These are phyloP conservation scores for Triticum turgidum DNA, from an alignment of 176 grass and related monocot genomes.

Conservation along the genomic window DNA sequence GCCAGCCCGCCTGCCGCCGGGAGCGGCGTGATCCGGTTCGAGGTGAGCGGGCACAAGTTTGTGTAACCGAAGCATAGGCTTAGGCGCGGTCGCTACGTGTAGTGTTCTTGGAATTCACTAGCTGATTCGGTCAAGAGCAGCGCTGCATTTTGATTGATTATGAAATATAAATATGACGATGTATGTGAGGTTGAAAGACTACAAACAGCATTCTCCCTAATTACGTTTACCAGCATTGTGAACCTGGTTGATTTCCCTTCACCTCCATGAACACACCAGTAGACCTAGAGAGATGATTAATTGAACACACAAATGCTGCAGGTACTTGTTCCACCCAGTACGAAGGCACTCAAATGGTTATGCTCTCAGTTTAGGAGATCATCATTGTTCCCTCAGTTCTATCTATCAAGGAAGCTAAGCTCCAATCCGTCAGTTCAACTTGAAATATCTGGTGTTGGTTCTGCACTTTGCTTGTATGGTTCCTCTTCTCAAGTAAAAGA, in stretches of 20 bases:
- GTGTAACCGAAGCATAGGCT: not conserved
- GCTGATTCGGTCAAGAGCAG: not conserved
- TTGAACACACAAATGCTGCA: conserved; percentile 34
- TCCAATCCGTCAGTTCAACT: conserved; percentile 38
- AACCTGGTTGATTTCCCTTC: conserved; percentile 5
- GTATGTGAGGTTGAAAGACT: not conserved
- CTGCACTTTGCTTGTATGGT: conserved; percentile 65
- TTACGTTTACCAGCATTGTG: not conserved
- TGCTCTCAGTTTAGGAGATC: conserved; percentile 56
- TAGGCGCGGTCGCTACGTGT: not conserved
- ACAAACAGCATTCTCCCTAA: not conserved
- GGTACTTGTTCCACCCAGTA: conserved; percentile 75
- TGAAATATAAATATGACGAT: not conserved
- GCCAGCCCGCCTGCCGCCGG: conserved; percentile 36
- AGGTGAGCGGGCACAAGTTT: conserved; percentile 19
- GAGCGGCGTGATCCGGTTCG: conserved; percentile 50
- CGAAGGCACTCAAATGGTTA: conserved; percentile 74
- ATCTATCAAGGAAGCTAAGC: conserved; percentile 40
- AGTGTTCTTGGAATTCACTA: not conserved
- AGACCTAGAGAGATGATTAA: conserved; percentile 6
- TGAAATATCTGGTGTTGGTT: conserved; percentile 65
- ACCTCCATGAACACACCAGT: not conserved
- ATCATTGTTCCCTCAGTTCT: conserved; percentile 80
- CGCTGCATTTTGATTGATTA: not conserved
- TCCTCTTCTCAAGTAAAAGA: conserved; percentile 34